Conservation (phyloP, 495 filamentous ascomycete genomes). For the Bacidia rubella region DNA sequence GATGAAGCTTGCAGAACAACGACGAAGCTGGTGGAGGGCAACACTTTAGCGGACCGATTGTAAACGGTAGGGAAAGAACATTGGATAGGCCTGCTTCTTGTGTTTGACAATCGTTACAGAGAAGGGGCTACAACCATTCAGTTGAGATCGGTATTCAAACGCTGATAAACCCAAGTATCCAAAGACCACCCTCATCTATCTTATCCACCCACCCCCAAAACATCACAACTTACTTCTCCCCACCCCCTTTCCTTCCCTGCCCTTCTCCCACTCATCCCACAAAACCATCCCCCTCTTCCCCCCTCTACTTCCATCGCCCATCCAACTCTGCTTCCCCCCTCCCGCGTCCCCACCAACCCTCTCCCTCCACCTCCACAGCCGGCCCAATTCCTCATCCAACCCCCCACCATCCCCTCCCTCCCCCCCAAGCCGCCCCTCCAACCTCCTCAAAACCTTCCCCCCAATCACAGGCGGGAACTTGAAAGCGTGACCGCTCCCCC, state of each 20-base stretch:
- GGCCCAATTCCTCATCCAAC: conserved; percentile 40
- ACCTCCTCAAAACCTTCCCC: conserved; percentile 56
- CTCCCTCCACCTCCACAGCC: conserved; percentile 58
- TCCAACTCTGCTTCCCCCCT: conserved; percentile 49
- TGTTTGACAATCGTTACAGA: too few species aligned
- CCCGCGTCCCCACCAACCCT: conserved; percentile 8
- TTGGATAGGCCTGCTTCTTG: too few species aligned
- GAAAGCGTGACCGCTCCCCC: conserved; percentile 76
- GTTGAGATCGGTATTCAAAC: too few species aligned
- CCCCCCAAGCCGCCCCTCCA: conserved; percentile 38
- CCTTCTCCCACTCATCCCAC: conserved; percentile 34
- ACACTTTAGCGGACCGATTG: too few species aligned
- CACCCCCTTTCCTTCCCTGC: conserved; percentile 6
- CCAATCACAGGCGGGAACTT: conserved; percentile 84
- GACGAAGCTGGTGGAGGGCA: too few species aligned
- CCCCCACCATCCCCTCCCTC: conserved; percentile 27
- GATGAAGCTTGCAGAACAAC: too few species aligned
- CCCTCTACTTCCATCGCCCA: conserved; percentile 40
- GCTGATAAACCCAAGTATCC: too few species aligned
- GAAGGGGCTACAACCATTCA: too few species aligned
- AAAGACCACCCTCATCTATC: background rate
- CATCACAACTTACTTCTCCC: conserved; percentile 12
- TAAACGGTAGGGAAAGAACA: too few species aligned
- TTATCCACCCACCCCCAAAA: too few species aligned
- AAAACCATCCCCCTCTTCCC: conserved; percentile 42